Evolutionary conservation across 129 eudicot species (phyloP).

Genomic region (Helianthus tuberosus): DNA sequence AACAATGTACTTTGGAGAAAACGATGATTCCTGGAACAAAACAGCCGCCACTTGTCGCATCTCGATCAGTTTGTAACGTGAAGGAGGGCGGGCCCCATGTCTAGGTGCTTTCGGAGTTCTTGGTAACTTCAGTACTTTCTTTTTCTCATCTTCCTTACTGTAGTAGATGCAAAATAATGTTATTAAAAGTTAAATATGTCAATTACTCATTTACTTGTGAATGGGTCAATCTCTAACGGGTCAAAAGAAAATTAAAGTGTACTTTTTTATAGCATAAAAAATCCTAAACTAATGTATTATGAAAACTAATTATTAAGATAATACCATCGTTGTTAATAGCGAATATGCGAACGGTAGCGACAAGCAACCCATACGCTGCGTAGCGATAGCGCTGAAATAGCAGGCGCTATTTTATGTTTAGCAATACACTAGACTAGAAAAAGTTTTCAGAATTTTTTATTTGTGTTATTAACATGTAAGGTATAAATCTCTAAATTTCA

Average conservation of each 20-base stretch:
- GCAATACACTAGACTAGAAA: no score
- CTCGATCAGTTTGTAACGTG: slow-evolving; percentile 66
- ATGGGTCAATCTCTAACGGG: neutral
- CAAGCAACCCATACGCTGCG: no score
- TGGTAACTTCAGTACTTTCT: slow-evolving; percentile 44
- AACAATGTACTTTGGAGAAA: slow-evolving; percentile 60
- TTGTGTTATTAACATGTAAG: no score
- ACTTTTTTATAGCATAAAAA: neutral
- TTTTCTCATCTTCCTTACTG: slow-evolving; percentile 71
- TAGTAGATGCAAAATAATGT: slow-evolving; percentile 13
- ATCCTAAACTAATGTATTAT: neutral
- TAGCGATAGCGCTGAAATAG: no score
- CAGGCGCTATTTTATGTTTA: no score
- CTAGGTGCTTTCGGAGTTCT: slow-evolving; percentile 93
- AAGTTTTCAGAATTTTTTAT: no score
- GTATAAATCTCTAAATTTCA: no score
- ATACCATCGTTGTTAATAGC: no score
- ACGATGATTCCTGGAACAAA: slow-evolving; percentile 73
- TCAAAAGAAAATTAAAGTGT: neutral
- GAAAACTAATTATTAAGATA: neutral
- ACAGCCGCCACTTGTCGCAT: slow-evolving; percentile 87
- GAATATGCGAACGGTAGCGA: no score
- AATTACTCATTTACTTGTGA: neutral
- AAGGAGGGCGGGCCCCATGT: slow-evolving; percentile 91
- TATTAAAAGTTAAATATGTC: neutral